Evolutionary conservation across 2,329 filamentous ascomycete species (phyloP).

Genomic region (Aspergillus texensis): DNA sequence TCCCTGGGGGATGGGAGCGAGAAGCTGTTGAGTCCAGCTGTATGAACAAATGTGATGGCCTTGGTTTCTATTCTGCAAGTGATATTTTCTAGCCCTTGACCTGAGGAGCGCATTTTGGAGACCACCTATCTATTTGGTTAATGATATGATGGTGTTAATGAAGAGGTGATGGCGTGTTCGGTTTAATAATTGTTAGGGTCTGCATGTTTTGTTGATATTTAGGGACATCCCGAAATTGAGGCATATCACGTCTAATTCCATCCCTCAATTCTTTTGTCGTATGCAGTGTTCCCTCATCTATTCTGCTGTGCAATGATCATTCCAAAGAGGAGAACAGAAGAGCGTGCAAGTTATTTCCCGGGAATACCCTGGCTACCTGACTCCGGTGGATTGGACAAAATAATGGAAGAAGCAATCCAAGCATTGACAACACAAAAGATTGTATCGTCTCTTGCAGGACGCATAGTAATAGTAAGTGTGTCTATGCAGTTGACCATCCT

Average conservation of each 20-base stretch:
- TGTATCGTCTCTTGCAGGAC: too few species aligned
- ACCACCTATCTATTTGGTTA: background rate
- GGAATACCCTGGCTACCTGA: too few species aligned
- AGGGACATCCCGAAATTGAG: background rate
- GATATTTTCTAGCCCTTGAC: background rate
- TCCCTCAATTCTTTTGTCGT: background rate
- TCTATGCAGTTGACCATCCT: too few species aligned
- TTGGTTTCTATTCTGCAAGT: background rate
- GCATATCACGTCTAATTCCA: background rate
- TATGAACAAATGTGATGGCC: background rate
- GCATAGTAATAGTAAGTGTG: too few species aligned
- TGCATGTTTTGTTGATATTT: background rate
- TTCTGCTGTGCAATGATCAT: too few species aligned
- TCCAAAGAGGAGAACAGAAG: too few species aligned
- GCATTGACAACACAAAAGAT: too few species aligned
- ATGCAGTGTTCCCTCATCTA: background rate
- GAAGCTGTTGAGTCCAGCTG: slow-evolving; percentile 20
- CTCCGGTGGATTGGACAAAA: too few species aligned
- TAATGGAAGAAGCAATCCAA: too few species aligned
- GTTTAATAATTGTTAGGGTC: background rate
- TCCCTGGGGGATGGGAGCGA: slow-evolving; percentile 33
- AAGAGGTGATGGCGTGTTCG: slow-evolving; percentile 2
- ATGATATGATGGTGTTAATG: slow-evolving; percentile 4
- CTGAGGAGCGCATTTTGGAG: background rate
- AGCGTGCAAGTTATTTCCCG: too few species aligned